These are phyloP conservation scores for Barnettozyma sp. DNA, from an alignment of 805 yeast species.

Conservation along the genomic window DNA sequence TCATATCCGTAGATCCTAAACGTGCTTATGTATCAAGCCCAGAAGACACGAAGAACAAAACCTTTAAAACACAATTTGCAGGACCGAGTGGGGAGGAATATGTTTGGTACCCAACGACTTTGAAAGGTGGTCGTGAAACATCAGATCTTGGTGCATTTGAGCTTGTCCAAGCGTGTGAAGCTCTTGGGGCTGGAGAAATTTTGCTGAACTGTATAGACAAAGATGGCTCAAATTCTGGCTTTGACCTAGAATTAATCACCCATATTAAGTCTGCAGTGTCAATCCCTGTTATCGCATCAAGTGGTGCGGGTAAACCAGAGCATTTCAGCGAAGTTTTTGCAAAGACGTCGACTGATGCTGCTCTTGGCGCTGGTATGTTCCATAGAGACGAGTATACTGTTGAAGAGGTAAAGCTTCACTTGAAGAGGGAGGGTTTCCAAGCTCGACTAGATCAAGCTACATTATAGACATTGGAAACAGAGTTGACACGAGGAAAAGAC, in stretches of 20 bases:
- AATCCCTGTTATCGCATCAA: conserved; percentile 94
- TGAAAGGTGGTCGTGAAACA: conserved; percentile 92
- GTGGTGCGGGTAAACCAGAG: conserved; percentile 93
- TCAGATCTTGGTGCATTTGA: conserved; percentile 90
- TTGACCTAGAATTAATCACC: conserved; percentile 75
- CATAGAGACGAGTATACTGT: conserved; percentile 93
- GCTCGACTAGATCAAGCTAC: conserved; percentile 55
- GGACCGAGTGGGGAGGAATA: conserved; percentile 89
- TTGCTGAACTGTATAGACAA: conserved; percentile 90
- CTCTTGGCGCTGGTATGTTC: conserved; percentile 97
- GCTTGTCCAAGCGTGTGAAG: conserved; percentile 81
- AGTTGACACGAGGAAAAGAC: no score
- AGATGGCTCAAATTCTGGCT: conserved; percentile 95
- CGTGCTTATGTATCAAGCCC: conserved; percentile 70
- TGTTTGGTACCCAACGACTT: conserved; percentile 93
- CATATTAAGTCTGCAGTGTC: conserved; percentile 70
- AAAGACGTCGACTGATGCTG: conserved; percentile 86
- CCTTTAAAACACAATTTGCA: conserved; percentile 53
- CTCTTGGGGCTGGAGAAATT: conserved; percentile 94
- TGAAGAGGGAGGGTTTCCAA: conserved; percentile 52
- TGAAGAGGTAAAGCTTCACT: conserved; percentile 65
- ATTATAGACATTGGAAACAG: conserved; percentile 6
- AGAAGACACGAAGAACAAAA: conserved; percentile 49
- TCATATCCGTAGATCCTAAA: conserved; percentile 96
- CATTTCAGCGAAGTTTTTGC: conserved; percentile 87